phyloP scores from a whole-genome alignment of 2,329 filamentous ascomycete species.

The Nemania bipapillata region DNA sequence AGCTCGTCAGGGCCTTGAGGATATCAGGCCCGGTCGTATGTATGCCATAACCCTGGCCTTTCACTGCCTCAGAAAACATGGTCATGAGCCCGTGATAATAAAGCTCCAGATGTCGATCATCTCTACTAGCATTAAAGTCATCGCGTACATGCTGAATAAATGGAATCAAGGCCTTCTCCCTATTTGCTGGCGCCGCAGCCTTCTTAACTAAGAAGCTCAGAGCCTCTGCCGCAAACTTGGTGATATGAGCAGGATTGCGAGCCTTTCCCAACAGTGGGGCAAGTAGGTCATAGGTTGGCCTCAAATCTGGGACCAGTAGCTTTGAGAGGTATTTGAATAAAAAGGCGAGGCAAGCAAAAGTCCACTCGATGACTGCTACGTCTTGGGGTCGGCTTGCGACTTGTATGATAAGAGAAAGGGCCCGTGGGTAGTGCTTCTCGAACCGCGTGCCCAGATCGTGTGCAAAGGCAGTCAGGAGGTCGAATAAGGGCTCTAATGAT shows the following conservation, averaged over 20 bases:
- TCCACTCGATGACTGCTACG: conserved; percentile 95
- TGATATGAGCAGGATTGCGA: conserved; percentile 84
- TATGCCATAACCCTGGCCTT: conserved; percentile 68
- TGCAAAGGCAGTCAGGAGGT: conserved; percentile 91
- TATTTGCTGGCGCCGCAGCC: conserved; percentile 79
- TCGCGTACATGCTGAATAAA: conserved; percentile 78
- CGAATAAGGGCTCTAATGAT: conserved; percentile 85
- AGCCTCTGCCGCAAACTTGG: conserved; percentile 91
- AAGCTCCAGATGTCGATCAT: conserved; percentile 69
- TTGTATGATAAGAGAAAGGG: conserved; percentile 78
- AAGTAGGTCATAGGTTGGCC: conserved; percentile 85
- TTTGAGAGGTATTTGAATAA: conserved; percentile 96
- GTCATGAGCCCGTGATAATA: conserved; percentile 92
- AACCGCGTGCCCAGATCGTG: conserved; percentile 89
- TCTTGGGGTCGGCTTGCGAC: conserved; percentile 81
- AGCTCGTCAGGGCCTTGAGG: conserved; percentile 62
- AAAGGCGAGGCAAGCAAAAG: conserved; percentile 92
- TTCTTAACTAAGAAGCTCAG: conserved; percentile 94
- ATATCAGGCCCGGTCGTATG: conserved; percentile 69
- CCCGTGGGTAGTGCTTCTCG: conserved; percentile 83
- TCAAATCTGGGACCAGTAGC: conserved; percentile 83
- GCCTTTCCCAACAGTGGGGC: conserved; percentile 84
- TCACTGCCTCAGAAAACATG: conserved; percentile 85
- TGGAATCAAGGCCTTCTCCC: conserved; percentile 75
- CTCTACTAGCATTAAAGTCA: conserved; percentile 68